Conservation (phyloP, 2,329 filamentous ascomycete species). For the Epichloe sibirici region DNA sequence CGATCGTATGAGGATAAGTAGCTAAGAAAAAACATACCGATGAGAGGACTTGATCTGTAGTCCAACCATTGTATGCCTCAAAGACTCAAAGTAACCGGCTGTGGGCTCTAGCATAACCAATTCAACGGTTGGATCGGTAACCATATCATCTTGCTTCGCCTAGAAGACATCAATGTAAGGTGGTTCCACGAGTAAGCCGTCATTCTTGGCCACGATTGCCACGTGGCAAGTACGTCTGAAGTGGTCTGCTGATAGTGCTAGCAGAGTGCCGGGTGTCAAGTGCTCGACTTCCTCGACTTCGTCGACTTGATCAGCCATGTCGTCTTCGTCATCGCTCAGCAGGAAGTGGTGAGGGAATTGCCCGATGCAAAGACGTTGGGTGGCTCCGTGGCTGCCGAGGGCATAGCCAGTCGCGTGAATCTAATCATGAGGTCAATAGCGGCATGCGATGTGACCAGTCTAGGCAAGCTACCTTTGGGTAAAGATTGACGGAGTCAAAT, state of each 20-base stretch:
- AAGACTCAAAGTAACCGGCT: conserved; percentile 64
- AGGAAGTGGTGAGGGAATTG: conserved; percentile 60
- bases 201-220: conserved; percentile 60
- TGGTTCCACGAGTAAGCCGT: conserved; percentile 29
- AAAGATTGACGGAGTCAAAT: conserved; percentile 49
- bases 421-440: conserved; percentile 24
- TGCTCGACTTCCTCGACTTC: conserved; percentile 44
- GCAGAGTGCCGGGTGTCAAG: conserved; percentile 38
- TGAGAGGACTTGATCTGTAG: conserved; percentile 49
- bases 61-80: conserved; percentile 58
- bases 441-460: not conserved
- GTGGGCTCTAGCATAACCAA: conserved; percentile 72
- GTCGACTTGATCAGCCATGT: conserved; percentile 27
- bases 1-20: not conserved
- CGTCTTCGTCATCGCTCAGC: too few relatives aligned
- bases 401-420: conserved; percentile 55
- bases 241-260: conserved; percentile 44
- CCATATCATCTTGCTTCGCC: conserved; percentile 42
- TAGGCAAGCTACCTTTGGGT: conserved; percentile 49
- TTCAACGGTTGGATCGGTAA: conserved; percentile 55
- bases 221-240: conserved; percentile 57
- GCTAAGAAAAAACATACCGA: conserved; percentile 31
- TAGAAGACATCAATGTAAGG: conserved; percentile 59
- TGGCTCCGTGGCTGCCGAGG: conserved; percentile 49
- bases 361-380: conserved; percentile 32